Percentiles rank a stretch among this genome's conserved stretches.
phyloP scores from a whole-genome alignment of 2,329 filamentous ascomycete species.

The Dactylellina cionopaga region DNA sequence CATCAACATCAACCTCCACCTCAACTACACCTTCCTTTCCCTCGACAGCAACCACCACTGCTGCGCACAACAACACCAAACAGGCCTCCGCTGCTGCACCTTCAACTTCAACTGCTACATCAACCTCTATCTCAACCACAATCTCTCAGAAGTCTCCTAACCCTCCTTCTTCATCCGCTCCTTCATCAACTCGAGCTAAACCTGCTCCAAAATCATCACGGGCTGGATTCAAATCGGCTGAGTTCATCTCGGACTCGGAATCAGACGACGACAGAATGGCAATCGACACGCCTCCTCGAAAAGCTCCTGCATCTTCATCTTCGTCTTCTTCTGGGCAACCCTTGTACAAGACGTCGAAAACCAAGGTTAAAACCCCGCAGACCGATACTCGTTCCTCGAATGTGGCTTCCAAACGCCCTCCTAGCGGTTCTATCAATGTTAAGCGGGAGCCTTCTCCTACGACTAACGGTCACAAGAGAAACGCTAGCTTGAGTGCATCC shows the following conservation, averaged over 20 bases:
- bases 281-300: conserved; percentile 31
- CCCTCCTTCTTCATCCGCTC: conserved; percentile 17
- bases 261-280: conserved; percentile 41
- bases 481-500: conserved; percentile 55
- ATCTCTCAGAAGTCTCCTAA: conserved; percentile 22
- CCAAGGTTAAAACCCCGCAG: conserved; percentile 22
- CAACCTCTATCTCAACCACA: conserved; percentile 1
- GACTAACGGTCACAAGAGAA: conserved; percentile 36
- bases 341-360: conserved; percentile 45
- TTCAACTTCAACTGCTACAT: conserved; percentile 11
- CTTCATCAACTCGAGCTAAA: conserved; percentile 19
- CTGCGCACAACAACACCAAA: no score
- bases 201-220: not conserved
- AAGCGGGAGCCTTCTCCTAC: conserved; percentile 22
- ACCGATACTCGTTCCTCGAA: conserved; percentile 21
- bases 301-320: conserved; percentile 32
- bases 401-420: conserved; percentile 41
- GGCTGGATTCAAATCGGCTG: conserved; percentile 41
- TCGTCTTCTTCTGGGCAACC: conserved; percentile 47
- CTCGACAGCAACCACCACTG: not conserved
- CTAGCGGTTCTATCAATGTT: conserved; percentile 8
- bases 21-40: not conserved
- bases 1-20: not conserved
- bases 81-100: no score
- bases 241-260: conserved; percentile 50